Evolutionary conservation across 2,329 filamentous ascomycete genomes (phyloP).

Genomic region (Pseudocercospora musae): DNA sequence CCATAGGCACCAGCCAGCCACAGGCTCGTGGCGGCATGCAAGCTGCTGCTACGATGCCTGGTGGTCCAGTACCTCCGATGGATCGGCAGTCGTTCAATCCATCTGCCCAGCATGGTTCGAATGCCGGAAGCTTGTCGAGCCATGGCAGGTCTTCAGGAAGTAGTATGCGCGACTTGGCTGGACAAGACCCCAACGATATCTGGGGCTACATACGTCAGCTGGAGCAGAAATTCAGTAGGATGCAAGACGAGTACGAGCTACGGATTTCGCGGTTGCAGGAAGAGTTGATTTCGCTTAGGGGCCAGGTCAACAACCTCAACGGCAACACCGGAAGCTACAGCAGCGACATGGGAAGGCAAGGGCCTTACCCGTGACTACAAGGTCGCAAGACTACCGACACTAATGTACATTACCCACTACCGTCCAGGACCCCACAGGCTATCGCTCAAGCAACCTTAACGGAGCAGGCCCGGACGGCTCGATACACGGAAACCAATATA

Average conservation of each 20-base stretch:
- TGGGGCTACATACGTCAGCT: slow-evolving; percentile 71
- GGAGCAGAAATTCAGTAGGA: slow-evolving; percentile 52
- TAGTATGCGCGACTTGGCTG: slow-evolving; percentile 65
- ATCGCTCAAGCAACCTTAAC: slow-evolving; percentile 24
- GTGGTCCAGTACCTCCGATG: slow-evolving; percentile 36
- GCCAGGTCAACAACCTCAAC: slow-evolving; percentile 27
- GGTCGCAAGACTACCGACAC: slow-evolving; percentile 2
- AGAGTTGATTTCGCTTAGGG: slow-evolving; percentile 40
- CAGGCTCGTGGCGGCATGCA: slow-evolving; percentile 22
- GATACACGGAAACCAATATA: slow-evolving; percentile 11
- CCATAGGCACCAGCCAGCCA: slow-evolving; percentile 33
- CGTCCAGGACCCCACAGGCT: slow-evolving; percentile 8
- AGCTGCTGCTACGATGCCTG: slow-evolving; percentile 17
- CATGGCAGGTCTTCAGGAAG: slow-evolving; percentile 56
- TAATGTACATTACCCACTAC: slow-evolving; percentile 16
- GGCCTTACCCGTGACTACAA: slow-evolving; percentile 18
- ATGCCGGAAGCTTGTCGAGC: slow-evolving; percentile 50
- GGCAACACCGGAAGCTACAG: slow-evolving; percentile 29
- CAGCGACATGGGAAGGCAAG: slow-evolving; percentile 28
- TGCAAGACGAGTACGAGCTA: slow-evolving; percentile 48
- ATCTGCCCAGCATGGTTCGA: slow-evolving; percentile 35
- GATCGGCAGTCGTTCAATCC: slow-evolving; percentile 29
- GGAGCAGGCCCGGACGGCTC: slow-evolving; percentile 16
- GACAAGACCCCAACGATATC: slow-evolving; percentile 53
- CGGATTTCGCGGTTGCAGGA: slow-evolving; percentile 44